Base-by-base conservation (phyloP, 768 basidiomycete species). In the Mycena indigotica region DNA sequence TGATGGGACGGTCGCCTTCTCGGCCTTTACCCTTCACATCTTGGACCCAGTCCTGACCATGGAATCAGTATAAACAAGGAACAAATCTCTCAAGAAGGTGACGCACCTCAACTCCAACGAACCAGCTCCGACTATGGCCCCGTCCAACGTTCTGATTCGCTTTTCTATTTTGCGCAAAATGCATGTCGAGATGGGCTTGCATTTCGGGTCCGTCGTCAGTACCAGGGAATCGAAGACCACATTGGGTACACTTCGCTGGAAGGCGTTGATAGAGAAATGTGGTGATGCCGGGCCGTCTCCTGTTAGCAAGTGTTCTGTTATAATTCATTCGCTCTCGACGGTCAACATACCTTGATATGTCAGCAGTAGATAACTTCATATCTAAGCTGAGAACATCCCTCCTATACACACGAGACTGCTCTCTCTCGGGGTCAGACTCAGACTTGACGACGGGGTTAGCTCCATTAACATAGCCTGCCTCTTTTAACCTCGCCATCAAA, bases 151-250 rank as follows among this genome's bases (percentile, higher is more conserved):
- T 87, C 70, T 89, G 88, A 66, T 79, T 86, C 25, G 87, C 86
- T 71, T 90, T 91, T 58, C 89, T 84, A 67, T 98, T 98, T 70
- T 96, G 89, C 69, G 87, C 82, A 75, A 97, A 98, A 72, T 99
- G 96, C 89, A 92, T 90, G 70, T 99, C 96, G 66, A 98, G 80
- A 69, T 99, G 97, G 56, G 87, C 84, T 65, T 95, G 84, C 79
- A 95, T 81, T 69, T 85, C 88, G 75, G 88, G 92, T 58, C 91
- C 94, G 52, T 77, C 66, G 25, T 75, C 69, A 28, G 83, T 85
- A 64, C 92, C 91, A 48, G 88, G 76, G 72, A 95, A 96, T 41
- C 96, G 88, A 53, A 91, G 74, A 17, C 90, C 92, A 76, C 96
- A 99, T 67, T 98, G 95, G 74, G 88, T 93, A 80, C 96, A 99